These are phyloP conservation scores for Cylindrodendrum hubeiense DNA, from an alignment of 2,329 filamentous ascomycete species.

Conservation along the genomic window DNA sequence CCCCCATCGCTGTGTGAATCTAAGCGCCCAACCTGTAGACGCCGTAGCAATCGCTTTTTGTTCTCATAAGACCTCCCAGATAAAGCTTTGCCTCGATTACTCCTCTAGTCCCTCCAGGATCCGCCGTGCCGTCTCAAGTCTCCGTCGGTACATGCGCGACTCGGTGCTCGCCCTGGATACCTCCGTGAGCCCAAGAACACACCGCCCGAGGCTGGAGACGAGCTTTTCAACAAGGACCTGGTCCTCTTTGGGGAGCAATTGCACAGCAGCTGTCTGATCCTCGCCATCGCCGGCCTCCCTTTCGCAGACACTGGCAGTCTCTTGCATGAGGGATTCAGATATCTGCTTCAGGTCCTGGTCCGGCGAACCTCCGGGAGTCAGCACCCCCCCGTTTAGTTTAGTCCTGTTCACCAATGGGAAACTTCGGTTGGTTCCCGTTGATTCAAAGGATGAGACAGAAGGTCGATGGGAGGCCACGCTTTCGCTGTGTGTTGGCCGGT, in stretches of 20 bases:
- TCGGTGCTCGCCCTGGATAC: conserved; percentile 67
- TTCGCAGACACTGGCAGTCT: conserved; percentile 58
- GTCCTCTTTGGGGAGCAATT: conserved; percentile 66
- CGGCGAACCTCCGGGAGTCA: conserved; percentile 60
- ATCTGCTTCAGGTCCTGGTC: conserved; percentile 62
- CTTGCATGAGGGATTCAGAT: conserved; percentile 62
- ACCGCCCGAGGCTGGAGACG: conserved; percentile 70
- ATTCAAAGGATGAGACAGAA: conserved; percentile 69
- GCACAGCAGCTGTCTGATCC: conserved; percentile 57
- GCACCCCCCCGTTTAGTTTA: conserved; percentile 58
- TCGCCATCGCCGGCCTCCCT: conserved; percentile 45
- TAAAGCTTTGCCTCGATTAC: conserved; percentile 24
- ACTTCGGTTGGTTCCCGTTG: conserved; percentile 70
- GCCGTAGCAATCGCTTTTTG: conserved; percentile 28
- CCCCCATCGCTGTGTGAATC: conserved; percentile 19
- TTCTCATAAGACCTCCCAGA: conserved; percentile 2
- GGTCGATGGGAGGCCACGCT: conserved; percentile 51
- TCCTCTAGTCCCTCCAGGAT: conserved; percentile 78
- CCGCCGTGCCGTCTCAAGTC: conserved; percentile 80
- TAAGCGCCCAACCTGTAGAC: conserved; percentile 33
- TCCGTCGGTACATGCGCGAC: conserved; percentile 73
- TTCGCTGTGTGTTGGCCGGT: conserved; percentile 50
- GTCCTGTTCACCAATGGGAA: conserved; percentile 71
- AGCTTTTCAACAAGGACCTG: conserved; percentile 71
- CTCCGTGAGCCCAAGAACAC: conserved; percentile 70